These are phyloP conservation scores for Skeletonema tropicum DNA, from an alignment of 108 stramenopile species.

Conservation along the genomic window DNA sequence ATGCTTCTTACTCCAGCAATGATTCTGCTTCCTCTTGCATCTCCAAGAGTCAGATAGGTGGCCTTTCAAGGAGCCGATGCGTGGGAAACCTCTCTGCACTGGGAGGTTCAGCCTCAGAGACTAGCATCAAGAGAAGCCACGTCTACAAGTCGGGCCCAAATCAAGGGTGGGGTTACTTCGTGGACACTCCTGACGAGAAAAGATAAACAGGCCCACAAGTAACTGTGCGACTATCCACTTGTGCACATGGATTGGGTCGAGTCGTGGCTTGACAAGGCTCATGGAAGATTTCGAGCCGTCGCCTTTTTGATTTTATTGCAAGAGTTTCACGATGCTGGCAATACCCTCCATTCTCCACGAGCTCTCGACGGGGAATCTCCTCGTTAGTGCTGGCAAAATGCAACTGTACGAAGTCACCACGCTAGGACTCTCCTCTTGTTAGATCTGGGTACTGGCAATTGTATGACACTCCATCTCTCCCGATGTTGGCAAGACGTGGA, in stretches of 20 bases:
- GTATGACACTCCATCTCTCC: too few species aligned
- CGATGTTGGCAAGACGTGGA: too few species aligned
- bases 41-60: neutral
- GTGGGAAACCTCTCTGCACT: slow-evolving; percentile 8
- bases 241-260: neutral
- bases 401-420: too few species aligned
- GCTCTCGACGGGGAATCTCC: too few species aligned
- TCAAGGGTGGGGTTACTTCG: slow-evolving; percentile 8
- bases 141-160: neutral
- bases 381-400: too few species aligned
- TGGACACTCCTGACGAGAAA: slow-evolving; percentile 3
- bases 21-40: neutral
- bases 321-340: too few species aligned
- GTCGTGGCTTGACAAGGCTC: neutral
- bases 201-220: neutral
- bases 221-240: too few species aligned
- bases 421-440: too few species aligned
- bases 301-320: too few species aligned
- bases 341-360: too few species aligned
- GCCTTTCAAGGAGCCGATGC: slow-evolving; percentile 9
- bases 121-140: neutral
- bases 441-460: too few species aligned
- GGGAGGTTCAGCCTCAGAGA: neutral
- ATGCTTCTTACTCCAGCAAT: neutral
- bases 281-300: too few species aligned